Evolutionary conservation across 805 yeast species (phyloP).

Genomic region (Brettanomyces bruxellensis): DNA sequence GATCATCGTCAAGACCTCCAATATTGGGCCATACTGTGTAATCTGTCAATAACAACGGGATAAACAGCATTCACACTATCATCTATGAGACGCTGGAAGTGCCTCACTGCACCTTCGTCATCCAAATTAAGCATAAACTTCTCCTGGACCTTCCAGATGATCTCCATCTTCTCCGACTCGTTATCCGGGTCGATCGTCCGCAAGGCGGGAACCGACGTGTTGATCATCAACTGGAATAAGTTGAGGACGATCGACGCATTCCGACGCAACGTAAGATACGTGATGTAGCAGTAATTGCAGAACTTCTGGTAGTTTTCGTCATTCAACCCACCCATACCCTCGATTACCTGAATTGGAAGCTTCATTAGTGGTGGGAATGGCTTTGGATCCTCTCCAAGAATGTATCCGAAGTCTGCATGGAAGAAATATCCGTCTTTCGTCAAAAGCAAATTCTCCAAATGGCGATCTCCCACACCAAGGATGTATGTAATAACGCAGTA

Average conservation of each 20-base stretch:
- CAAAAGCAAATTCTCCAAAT: constrained; percentile 79
- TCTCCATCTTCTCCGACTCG: constrained; percentile 69
- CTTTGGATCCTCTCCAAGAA: constrained; percentile 93
- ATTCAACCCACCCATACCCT: constrained; percentile 93
- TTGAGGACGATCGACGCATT: constrained; percentile 85
- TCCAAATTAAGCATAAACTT: constrained; percentile 88
- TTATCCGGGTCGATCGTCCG: constrained; percentile 29
- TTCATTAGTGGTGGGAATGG: constrained; percentile 99
- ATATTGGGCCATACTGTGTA: constrained; percentile 94
- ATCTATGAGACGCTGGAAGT: constrained; percentile 88
- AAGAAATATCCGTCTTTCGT: constrained; percentile 79
- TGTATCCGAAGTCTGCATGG: constrained; percentile 97
- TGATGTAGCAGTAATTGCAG: constrained; percentile 88
- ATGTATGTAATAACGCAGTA: constrained; percentile 93
- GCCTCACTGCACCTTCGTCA: constrained; percentile 92
- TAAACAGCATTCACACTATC: constrained; percentile 89
- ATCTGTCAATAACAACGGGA: constrained; percentile 90
- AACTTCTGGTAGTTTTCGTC: constrained; percentile 81
- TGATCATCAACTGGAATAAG: constrained; percentile 87
- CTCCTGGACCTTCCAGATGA: constrained; percentile 86
- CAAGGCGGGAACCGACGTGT: constrained; percentile 87
- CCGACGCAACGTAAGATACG: constrained; percentile 82
- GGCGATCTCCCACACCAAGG: constrained; percentile 96
- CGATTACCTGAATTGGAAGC: constrained; percentile 90
- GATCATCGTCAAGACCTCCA: constrained; percentile 65